These are phyloP conservation scores for Hymenoscyphus fraxineus DNA, from an alignment of 2,329 filamentous ascomycete genomes.

Conservation along the genomic window DNA sequence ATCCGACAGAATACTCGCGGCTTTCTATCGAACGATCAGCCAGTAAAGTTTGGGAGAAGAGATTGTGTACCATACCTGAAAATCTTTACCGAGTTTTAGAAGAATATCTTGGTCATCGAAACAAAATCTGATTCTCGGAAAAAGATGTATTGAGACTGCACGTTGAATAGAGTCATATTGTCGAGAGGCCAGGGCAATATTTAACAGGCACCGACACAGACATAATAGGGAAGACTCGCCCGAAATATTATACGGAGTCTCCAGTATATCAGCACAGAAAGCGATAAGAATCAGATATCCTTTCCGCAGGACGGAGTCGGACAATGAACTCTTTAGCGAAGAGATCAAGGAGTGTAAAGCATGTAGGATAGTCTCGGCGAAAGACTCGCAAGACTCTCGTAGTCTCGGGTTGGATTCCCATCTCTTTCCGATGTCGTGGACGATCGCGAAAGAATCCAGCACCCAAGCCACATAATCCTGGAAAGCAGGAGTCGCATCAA, in stretches of 20 bases:
- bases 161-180: constrained; percentile 25
- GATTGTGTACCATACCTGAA: constrained; percentile 23
- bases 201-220: constrained; percentile 26
- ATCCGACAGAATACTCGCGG: constrained; percentile 20
- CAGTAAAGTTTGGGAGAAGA: not conserved
- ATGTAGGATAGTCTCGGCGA: constrained; percentile 17
- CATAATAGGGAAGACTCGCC: constrained; percentile 14
- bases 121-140: constrained; percentile 22
- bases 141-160: constrained; percentile 22
- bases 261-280: constrained; percentile 29
- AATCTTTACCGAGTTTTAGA: constrained; percentile 23
- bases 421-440: constrained; percentile 26
- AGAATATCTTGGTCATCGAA: constrained; percentile 13
- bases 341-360: constrained; percentile 27
- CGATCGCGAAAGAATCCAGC: constrained; percentile 29
- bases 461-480: constrained; percentile 35
- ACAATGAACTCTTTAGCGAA: constrained; percentile 17
- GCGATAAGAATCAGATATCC: constrained; percentile 29
- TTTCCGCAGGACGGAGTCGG: constrained; percentile 31
- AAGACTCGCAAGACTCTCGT: constrained; percentile 15
- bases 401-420: constrained; percentile 17
- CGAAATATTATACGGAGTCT: constrained; percentile 17
- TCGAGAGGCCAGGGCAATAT: constrained; percentile 26
- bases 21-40: constrained; percentile 23
- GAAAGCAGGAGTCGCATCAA: constrained; percentile 31